Evolutionary conservation across 202 grass and related monocot genomes (phyloP).

Genomic region (Setaria italica): DNA sequence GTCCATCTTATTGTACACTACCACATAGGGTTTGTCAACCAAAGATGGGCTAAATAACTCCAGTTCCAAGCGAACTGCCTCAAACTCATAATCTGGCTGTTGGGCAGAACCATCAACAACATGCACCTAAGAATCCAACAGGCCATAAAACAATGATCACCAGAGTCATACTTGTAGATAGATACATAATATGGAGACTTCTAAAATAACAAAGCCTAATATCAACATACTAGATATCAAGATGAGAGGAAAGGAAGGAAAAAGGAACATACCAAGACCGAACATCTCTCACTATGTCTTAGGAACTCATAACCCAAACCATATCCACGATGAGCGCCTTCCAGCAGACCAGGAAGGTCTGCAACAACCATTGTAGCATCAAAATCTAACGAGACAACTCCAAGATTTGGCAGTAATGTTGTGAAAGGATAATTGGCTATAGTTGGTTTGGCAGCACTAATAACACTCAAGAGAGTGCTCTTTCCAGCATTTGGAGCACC

Average conservation of each 20-base stretch:
- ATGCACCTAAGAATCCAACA: conserved; percentile 72
- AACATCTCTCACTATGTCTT: conserved; percentile 93
- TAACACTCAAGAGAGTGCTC: conserved; percentile 88
- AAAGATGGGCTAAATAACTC: conserved; percentile 94
- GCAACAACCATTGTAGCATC: conserved; percentile 97
- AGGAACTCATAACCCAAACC: conserved; percentile 97
- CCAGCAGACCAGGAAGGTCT: conserved; percentile 93
- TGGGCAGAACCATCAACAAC: conserved; percentile 87
- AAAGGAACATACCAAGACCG: conserved; percentile 63
- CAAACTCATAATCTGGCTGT: conserved; percentile 93
- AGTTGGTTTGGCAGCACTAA: conserved; percentile 88
- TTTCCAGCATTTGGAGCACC: conserved; percentile 98
- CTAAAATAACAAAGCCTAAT: neutral
- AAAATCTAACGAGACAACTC: conserved; percentile 94
- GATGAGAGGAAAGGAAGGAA: conserved; percentile 1
- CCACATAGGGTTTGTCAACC: conserved; percentile 84
- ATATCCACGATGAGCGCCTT: conserved; percentile 94
- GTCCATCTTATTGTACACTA: conserved; percentile 97
- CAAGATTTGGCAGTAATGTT: conserved; percentile 95
- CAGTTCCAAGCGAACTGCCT: conserved; percentile 92
- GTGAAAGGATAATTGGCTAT: conserved; percentile 99
- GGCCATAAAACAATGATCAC: conserved; percentile 31
- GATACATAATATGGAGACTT: neutral
- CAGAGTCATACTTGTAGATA: neutral
- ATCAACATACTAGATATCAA: conserved; percentile 14